A percentile compares a stretch with the other conserved stretches of the same genome.
Conservation (phyloP, 1,139 yeast species). For the Suhomyces ambrosiae region DNA sequence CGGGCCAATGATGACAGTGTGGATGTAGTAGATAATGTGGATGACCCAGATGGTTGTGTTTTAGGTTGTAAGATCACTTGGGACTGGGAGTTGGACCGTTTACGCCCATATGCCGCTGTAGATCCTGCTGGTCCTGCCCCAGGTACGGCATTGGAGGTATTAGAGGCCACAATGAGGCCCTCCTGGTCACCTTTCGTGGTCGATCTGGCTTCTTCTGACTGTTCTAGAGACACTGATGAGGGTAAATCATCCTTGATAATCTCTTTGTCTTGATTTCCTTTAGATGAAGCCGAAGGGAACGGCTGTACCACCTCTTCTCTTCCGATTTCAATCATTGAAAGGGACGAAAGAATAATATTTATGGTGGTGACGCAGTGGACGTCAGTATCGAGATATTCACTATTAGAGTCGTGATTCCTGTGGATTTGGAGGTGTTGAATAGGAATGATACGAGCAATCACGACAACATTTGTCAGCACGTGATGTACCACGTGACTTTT, state of each 20-base stretch:
- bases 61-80: constrained; percentile 27
- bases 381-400: background rate
- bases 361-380: background rate
- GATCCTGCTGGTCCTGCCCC: background rate
- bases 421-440: background rate
- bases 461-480: no score
- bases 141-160: background rate
- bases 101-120: constrained; percentile 20
- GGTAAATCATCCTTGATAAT: no score
- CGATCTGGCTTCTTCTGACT: background rate
- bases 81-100: constrained; percentile 45
- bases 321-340: constrained; percentile 8
- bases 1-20: constrained; percentile 15
- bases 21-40: constrained; percentile 12
- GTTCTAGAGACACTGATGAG: no score
- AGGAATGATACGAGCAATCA: no score
- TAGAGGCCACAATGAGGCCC: background rate
- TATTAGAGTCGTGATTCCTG: no score
- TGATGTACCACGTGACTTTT: no score
- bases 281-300: constrained; percentile 10
- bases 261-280: no score
- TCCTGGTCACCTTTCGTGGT: background rate
- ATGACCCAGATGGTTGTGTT: constrained; percentile 8
- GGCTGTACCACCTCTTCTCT: constrained; percentile 12
- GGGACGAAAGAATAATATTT: background rate